These are phyloP conservation scores for Chalaropsis ovoidea DNA, from an alignment of 2,329 filamentous ascomycete genomes.

Conservation along the genomic window DNA sequence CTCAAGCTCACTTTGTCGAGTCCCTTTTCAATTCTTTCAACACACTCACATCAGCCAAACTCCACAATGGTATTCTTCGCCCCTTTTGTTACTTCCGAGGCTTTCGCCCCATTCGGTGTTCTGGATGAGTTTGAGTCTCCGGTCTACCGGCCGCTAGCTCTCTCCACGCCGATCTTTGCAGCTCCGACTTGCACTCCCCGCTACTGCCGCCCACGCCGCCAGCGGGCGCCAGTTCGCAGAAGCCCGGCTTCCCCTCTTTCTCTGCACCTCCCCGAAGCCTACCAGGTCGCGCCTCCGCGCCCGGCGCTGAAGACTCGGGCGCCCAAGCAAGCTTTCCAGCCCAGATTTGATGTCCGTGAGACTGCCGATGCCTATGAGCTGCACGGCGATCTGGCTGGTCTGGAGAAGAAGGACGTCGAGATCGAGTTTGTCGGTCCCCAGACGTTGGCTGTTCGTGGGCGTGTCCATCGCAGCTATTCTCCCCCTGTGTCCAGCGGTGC, in stretches of 20 bases:
- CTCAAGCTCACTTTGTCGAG: background rate
- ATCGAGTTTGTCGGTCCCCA: conserved; percentile 60
- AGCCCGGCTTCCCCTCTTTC: background rate
- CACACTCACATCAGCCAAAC: background rate
- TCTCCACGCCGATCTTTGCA: background rate
- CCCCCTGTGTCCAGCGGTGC: background rate
- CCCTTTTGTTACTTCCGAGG: conserved; percentile 6
- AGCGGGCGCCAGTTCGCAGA: background rate
- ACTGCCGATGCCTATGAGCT: conserved; percentile 53
- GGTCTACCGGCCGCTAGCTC: background rate
- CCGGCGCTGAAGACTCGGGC: background rate
- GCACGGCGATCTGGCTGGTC: conserved; percentile 59
- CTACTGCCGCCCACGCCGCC: background rate
- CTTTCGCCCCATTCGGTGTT: conserved; percentile 3
- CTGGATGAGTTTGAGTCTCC: conserved; percentile 3
- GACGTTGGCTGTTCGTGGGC: conserved; percentile 53
- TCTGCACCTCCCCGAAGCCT: background rate
- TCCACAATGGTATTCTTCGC: conserved; percentile 15
- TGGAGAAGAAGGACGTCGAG: conserved; percentile 54
- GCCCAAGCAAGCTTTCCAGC: conserved; percentile 20
- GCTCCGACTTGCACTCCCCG: background rate
- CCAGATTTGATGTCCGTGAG: conserved; percentile 55
- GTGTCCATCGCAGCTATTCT: background rate
- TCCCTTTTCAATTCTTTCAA: background rate
- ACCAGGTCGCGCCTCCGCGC: background rate